Evolutionary conservation across 306 rosid species (phyloP).

Genomic region (Parietaria judaica): DNA sequence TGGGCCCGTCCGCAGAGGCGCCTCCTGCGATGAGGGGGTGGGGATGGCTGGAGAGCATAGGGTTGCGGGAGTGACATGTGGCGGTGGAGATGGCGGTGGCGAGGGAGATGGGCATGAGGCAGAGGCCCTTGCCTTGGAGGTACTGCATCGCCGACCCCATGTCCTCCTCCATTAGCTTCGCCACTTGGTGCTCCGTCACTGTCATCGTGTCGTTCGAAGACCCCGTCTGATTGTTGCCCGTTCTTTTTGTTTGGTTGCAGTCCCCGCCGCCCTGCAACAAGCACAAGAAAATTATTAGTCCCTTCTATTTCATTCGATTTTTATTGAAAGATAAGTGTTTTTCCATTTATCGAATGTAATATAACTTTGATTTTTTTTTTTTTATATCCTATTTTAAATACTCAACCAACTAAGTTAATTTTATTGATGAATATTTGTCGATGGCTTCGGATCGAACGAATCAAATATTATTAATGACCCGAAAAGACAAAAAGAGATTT

Average conservation of each 20-base stretch:
- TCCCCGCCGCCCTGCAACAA: constrained; percentile 72
- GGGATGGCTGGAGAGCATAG: constrained; percentile 26
- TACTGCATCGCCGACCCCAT: constrained; percentile 99
- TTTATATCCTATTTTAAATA: too few species aligned
- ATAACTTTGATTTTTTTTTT: too few species aligned
- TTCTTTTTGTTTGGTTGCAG: constrained; percentile 42
- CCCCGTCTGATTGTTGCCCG: constrained; percentile 31
- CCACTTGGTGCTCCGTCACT: constrained; percentile 93
- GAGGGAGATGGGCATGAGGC: constrained; percentile 95
- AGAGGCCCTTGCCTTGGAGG: constrained; percentile 89
- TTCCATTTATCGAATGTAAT: too few species aligned
- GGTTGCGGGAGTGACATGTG: constrained; percentile 70
- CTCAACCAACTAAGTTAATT: too few species aligned
- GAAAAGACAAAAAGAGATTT: too few species aligned
- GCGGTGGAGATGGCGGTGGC: constrained; percentile 88
- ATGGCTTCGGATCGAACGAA: too few species aligned
- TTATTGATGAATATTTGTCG: too few species aligned
- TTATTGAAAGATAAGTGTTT: too few species aligned
- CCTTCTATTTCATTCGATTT: too few species aligned
- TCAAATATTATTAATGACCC: too few species aligned
- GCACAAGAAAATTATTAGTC: constrained; percentile 9
- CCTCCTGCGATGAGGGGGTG: constrained; percentile 15
- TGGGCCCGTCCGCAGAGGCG: constrained; percentile 60
- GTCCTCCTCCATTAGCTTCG: constrained; percentile 90
- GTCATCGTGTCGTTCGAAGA: constrained; percentile 55